phyloP scores from a whole-genome alignment of 441 rosid genomes.

The Jatropha multifida region DNA sequence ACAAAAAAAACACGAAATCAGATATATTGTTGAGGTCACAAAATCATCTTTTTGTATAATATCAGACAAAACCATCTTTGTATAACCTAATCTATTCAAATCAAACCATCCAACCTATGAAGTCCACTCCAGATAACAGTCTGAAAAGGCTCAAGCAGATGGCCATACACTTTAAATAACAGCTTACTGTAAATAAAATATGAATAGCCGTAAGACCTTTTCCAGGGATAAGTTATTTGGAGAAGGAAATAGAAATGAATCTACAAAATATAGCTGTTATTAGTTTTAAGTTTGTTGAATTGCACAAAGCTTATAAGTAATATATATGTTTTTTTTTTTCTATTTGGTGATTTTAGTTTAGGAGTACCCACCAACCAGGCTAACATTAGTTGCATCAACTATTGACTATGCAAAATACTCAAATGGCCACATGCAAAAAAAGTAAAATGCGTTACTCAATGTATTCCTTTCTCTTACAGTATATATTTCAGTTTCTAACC shows the following conservation, averaged over 20 bases:
- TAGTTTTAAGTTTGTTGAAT: conserved; percentile 36
- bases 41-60: not conserved
- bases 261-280: conserved; percentile 18
- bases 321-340: not conserved
- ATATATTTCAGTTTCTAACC: conserved; percentile 47
- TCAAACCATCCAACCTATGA: conserved; percentile 23
- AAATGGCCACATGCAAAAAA: conserved; percentile 26
- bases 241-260: not conserved
- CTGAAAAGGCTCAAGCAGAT: conserved; percentile 4
- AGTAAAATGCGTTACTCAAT: not conserved
- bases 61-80: not conserved
- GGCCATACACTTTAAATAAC: conserved; percentile 8
- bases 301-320: conserved; percentile 21
- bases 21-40: not conserved
- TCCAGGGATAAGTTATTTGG: not conserved
- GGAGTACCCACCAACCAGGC: conserved; percentile 71
- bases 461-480: conserved; percentile 18
- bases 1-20: not conserved
- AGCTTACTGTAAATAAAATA: not conserved
- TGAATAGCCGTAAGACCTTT: not conserved
- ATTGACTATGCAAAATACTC: conserved; percentile 56
- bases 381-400: conserved; percentile 77
- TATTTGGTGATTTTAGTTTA: conserved; percentile 36
- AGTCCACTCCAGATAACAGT: conserved; percentile 12
- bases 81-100: conserved; percentile 26